Percentiles rank a stretch among this genome's conserved stretches.
Conservation (phyloP, 352 stramenopile species). For the Aphanomyces euteiches region DNA sequence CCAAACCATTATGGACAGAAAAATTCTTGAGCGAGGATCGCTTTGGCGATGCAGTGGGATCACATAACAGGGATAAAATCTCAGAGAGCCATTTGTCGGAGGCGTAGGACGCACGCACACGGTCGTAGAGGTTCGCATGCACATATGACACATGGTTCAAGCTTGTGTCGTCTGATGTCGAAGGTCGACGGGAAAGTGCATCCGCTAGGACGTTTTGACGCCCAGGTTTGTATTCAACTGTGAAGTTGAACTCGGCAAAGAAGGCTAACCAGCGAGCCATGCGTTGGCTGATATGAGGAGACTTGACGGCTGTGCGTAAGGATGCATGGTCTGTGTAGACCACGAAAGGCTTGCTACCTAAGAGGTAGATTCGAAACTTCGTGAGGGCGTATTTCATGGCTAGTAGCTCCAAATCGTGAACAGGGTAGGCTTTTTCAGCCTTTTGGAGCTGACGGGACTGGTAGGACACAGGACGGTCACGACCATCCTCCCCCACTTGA, state of each 20-base stretch:
- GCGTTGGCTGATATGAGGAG: neutral
- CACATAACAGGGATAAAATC: neutral
- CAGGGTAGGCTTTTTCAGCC: constrained; percentile 34
- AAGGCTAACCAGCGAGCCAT: neutral
- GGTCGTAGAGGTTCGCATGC: neutral
- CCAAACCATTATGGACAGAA: neutral
- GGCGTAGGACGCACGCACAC: neutral
- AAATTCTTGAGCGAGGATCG: neutral
- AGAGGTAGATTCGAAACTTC: neutral
- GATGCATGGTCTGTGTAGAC: constrained; percentile 1
- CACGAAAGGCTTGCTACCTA: neutral
- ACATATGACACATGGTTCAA: neutral
- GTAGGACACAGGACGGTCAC: constrained; percentile 33
- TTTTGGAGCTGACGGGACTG: constrained; percentile 35
- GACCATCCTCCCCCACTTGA: constrained; percentile 29
- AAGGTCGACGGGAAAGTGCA: neutral
- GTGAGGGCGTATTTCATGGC: neutral
- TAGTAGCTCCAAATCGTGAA: neutral
- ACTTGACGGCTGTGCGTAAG: neutral
- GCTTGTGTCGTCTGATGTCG: neutral
- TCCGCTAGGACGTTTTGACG: neutral
- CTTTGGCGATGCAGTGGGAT: neutral
- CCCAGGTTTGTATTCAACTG: neutral
- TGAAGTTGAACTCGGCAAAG: neutral
- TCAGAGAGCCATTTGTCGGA: neutral